Percentiles rank a stretch among this genome's conserved stretches.
These are phyloP conservation scores for Vitis hybrid DNA, from an alignment of 177 flowering plant genomes.

Conservation along the genomic window DNA sequence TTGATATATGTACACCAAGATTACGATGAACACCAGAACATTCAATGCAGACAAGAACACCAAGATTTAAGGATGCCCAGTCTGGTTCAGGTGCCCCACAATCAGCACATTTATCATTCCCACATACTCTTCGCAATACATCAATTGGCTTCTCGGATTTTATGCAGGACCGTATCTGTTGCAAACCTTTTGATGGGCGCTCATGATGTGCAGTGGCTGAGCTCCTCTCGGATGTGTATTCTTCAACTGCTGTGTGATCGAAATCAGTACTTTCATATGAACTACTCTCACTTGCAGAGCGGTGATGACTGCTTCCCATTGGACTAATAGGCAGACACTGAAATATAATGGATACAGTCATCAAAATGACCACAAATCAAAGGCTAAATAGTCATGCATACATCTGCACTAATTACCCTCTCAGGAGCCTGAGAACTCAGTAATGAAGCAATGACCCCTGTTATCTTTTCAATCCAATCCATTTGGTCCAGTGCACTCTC, in stretches of 20 bases:
- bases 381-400: not conserved
- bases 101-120: constrained; percentile 97
- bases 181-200: constrained; percentile 49
- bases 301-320: constrained; percentile 51
- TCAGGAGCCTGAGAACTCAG: constrained; percentile 90
- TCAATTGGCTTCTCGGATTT: constrained; percentile 83
- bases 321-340: constrained; percentile 63
- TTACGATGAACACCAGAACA: constrained; percentile 99
- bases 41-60: constrained; percentile 94
- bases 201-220: constrained; percentile 47
- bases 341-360: constrained; percentile 20
- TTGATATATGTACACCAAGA: constrained; percentile 98
- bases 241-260: constrained; percentile 59
- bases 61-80: constrained; percentile 98
- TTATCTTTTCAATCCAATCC: constrained; percentile 99
- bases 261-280: constrained; percentile 80
- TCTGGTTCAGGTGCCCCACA: constrained; percentile 97
- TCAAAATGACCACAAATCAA: constrained; percentile 7
- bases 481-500: constrained; percentile 93
- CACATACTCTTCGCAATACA: constrained; percentile 64
- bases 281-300: constrained; percentile 77
- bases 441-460: constrained; percentile 93
- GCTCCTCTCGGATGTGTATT: constrained; percentile 54
- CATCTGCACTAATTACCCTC: constrained; percentile 47
- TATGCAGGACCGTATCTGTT: constrained; percentile 45